Conservation (phyloP, 2,329 filamentous ascomycete species). For the Cladosporium austrohemisphaericum region DNA sequence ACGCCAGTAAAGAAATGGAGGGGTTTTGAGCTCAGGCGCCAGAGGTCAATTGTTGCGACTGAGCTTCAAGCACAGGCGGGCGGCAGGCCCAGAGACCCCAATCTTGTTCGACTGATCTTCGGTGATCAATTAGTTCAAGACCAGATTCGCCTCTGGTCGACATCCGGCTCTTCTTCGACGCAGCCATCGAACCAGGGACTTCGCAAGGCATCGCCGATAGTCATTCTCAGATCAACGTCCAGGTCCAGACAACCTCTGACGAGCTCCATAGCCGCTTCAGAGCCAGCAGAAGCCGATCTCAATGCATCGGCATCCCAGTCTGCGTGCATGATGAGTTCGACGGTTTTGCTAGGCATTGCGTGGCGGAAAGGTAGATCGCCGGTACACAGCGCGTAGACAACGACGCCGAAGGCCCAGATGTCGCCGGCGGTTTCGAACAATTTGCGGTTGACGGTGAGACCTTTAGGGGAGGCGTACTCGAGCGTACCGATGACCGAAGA, state of each 20-base stretch:
- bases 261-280: constrained; percentile 51
- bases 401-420: constrained; percentile 65
- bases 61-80: too few relatives aligned
- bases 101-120: too few relatives aligned
- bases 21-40: too few relatives aligned
- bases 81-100: too few relatives aligned
- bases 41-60: too few relatives aligned
- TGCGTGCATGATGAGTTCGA: constrained; percentile 56
- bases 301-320: constrained; percentile 55
- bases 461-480: constrained; percentile 51
- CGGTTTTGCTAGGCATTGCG: constrained; percentile 55
- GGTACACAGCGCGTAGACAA: constrained; percentile 58
- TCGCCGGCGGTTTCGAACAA: constrained; percentile 56
- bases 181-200: constrained; percentile 51
- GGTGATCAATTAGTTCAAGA: not conserved
- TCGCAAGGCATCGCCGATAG: constrained; percentile 53
- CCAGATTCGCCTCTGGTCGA: constrained; percentile 7
- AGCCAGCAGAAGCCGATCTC: constrained; percentile 39
- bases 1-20: too few relatives aligned
- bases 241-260: constrained; percentile 58
- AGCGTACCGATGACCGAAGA: constrained; percentile 56
- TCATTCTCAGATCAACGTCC: constrained; percentile 54
- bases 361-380: constrained; percentile 62
- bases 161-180: constrained; percentile 24
- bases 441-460: constrained; percentile 40